These are phyloP conservation scores for Filobasidium uniguttulatum DNA, from an alignment of 1,284 basidiomycete species.

Conservation along the genomic window DNA sequence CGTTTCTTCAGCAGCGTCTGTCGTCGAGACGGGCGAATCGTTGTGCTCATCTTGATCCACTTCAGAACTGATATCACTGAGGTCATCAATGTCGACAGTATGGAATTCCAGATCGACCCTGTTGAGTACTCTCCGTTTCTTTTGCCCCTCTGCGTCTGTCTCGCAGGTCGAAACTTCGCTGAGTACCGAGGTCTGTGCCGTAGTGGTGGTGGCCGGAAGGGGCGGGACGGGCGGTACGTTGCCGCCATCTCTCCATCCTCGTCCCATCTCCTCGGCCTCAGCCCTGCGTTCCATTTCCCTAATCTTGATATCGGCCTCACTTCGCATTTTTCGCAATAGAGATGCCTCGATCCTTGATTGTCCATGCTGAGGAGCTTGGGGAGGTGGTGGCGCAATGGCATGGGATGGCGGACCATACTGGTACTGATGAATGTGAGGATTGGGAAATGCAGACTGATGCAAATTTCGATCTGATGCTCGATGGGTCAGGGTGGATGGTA, in stretches of 20 bases:
- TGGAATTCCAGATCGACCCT: slow-evolving; percentile 10
- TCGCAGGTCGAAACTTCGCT: background rate
- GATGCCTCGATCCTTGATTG: no score
- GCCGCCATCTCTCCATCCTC: background rate
- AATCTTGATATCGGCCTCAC: slow-evolving; percentile 3
- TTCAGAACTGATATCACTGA: background rate
- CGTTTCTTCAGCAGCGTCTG: no score
- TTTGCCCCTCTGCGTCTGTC: background rate
- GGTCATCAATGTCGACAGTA: background rate
- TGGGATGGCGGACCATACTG: background rate
- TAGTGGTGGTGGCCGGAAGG: background rate
- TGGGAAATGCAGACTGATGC: background rate
- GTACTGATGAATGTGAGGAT: slow-evolving; percentile 2
- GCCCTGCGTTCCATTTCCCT: background rate
- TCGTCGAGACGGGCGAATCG: slow-evolving; percentile 1
- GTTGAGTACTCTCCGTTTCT: slow-evolving; percentile 13
- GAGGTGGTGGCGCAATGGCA: background rate
- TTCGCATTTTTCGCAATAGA: background rate
- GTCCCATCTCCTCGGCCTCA: background rate
- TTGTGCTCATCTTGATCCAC: slow-evolving; percentile 3
- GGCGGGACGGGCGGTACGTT: background rate
- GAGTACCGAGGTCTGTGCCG: background rate
- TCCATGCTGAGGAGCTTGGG: background rate
- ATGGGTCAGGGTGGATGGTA: background rate
- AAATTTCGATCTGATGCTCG: no score